Base-by-base conservation (phyloP, 1,284 basidiomycete genomes). In the Kalmanozyma brasiliensis region DNA sequence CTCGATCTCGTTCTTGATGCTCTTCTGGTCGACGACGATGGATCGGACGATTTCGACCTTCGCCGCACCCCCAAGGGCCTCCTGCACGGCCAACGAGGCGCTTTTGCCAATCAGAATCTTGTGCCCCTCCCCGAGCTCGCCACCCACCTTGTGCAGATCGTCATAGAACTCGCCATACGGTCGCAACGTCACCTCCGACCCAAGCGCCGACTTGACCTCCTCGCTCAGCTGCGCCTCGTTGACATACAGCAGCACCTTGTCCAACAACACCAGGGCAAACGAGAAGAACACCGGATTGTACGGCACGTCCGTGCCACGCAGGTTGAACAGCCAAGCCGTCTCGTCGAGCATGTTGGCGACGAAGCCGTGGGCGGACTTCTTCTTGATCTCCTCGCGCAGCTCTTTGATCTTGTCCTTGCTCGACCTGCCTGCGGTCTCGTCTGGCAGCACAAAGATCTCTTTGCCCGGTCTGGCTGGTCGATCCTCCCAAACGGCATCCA, bases 261-360 rank as follows among this genome's bases (percentile, higher is more conserved):
- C 86, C 13, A 84, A 83, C 2, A 90, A 90, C 26, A 98, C 85
- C 33, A 95, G 86, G 2, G 92, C 91, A 80, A 94, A 97, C 0
- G 91, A 89, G 79, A 97, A 96, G 85, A 98, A 98, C 20, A 98
- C 94, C 49, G 89, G 79, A 79, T 96, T 98, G 84, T 88, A 98
- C 34, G 90, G 89, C 64, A 98, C 95, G 81, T 98, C 94, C 2
- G 89, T 88, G 1, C 94, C 94, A 61, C 95, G 89, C 38, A 98
- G 85, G 83, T 98, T 98, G 84, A 97, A 93, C 26, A 96, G 82
- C 95, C 95, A 83, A 35, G 82, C 73, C 2, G 67, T 59, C 52
- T 81, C 80, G 56, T 82, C 79, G 19, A 81, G 63, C 79, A 80
- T 82, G 41, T 74, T 79, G 30, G 77, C 77, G 0, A 82, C 77